Base-by-base conservation (phyloP, 371 early-diverging fungal genomes). In the Actinomortierella wolfii region DNA sequence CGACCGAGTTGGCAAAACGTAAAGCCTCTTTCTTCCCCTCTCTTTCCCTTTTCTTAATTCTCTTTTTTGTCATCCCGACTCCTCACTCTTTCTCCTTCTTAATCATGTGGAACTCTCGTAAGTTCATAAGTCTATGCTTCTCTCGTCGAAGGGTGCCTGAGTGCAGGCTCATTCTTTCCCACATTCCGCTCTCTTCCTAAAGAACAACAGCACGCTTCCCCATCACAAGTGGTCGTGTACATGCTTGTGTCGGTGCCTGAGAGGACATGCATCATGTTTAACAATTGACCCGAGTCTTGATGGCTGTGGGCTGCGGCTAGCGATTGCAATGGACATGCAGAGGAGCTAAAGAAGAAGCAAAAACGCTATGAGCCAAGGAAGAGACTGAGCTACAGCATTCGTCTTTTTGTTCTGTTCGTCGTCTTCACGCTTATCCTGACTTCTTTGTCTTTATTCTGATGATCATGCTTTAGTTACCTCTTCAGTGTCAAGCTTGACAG, bases 401-500 rank as follows among this genome's bases (percentile, higher is more conserved):
- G 2, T 2, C 13, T 44, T 15, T 20, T 52, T 51, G 17, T 51
- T 13, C 20, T 43, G 42, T 0, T 51, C 43, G 57, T 23, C 23
- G 20, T 24, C 48, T 14, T 40, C 49, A 1, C 29, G 26, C 17
- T 57, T 79, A 57, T 59, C 45, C 42, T 52, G 56, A 40, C 48
- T 67, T 3, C 74, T 69, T 46, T 61, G 49, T 21, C 51, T 75
- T n/a, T n/a, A n/a, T n/a, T n/a, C n/a, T n/a, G n/a, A n/a, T n/a
- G n/a, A n/a, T n/a, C n/a, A n/a, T 20, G 75, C 71, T 29, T 76
- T 70, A 59, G 49, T 67, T 14, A 66, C 78, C n/a, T 59, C 77
- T 20, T 57, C 59, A 7, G 61, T 79, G 28, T 77, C 80, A 13
- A 45, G 57, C 40, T 24, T 79, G 25, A 60, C 74, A 28, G 68